Base-by-base conservation (phyloP, 1,284 basidiomycete genomes). In the Pseudozyma tsukubaensis region DNA sequence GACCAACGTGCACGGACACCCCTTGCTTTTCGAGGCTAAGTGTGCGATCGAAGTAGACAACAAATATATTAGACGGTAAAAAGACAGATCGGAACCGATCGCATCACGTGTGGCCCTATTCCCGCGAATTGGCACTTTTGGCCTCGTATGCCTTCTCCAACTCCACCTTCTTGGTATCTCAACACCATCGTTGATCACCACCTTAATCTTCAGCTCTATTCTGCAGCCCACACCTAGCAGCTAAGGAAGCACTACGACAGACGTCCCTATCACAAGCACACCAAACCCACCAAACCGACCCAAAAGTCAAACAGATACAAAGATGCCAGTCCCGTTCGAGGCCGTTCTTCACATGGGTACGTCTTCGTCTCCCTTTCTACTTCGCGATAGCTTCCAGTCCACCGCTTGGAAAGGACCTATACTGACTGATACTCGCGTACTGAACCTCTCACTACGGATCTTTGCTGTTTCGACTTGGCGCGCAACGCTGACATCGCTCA, bases 311-410 rank as follows among this genome's bases (percentile, higher is more conserved):
- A 19, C 43, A 45, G 6, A 6, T 5, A 45, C n/a, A 7, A 77
- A 50, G n/a, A 84, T 84, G 83, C 83, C 83, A 21, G 81, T 84
- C 58, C 83, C 83, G 4, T 83, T 78, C 56, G 80, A 84, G 59
- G 81, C 83, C 9, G 67, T 84, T 51, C 73, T 84, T 39, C 83
- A 83, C 47, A 83, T 84, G 80, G 81, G 71, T 74, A 56, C 32
- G 71, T 60, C 29, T 44, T 18, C 29, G 24, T 21, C 18, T 24
- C 44, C 29, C 18, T 14, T 21, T 6, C 18, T 8, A 10, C 43
- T 21, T 18, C 18, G 7, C 19, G 19, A 8, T 37, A 37, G 36
- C 36, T 8, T 9, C n/a, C n/a, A 37, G 36, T 14, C 8, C 36
- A 37, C 36, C 36, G 14, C 18, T 42, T 16, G 7, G 14, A 18